Evolutionary conservation across 2,329 filamentous ascomycete genomes (phyloP).

Genomic region (Fusarium phyllophilum): DNA sequence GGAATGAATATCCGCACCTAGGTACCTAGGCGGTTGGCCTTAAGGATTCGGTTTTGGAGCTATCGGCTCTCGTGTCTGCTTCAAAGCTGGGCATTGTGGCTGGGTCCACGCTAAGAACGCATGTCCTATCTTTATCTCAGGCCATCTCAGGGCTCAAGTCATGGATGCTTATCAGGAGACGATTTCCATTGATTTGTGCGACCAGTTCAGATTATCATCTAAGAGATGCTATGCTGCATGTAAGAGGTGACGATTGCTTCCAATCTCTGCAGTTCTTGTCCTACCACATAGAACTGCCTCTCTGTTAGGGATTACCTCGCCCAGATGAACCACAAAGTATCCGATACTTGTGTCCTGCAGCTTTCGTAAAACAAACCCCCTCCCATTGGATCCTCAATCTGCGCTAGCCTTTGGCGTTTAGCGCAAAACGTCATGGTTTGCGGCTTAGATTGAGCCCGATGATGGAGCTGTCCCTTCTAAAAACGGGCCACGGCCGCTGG

Average conservation of each 20-base stretch:
- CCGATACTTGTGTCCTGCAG: conserved; percentile 29
- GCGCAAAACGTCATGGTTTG: conserved; percentile 37
- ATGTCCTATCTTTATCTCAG: conserved; percentile 38
- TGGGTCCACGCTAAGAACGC: conserved; percentile 32
- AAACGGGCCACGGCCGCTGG: conserved; percentile 22
- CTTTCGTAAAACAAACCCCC: conserved; percentile 35
- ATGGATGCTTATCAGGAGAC: conserved; percentile 19
- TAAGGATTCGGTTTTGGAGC: conserved; percentile 1
- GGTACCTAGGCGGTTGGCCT: background rate
- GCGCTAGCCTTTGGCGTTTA: conserved; percentile 22
- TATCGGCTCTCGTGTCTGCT: background rate
- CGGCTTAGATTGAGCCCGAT: conserved; percentile 33
- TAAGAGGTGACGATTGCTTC: background rate
- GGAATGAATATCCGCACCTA: conserved; percentile 15
- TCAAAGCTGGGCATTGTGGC: conserved; percentile 26
- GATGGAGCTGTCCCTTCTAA: conserved; percentile 20
- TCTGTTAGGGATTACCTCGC: background rate
- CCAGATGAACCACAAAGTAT: conserved; percentile 6
- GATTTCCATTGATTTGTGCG: background rate
- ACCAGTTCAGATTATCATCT: background rate
- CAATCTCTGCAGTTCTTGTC: background rate
- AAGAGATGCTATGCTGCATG: background rate
- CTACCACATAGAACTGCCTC: background rate
- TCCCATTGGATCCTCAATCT: conserved; percentile 1
- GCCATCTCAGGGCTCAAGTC: background rate